Evolutionary conservation across 345 rosid genomes (phyloP).

Genomic region (Moricandia arvensis): DNA sequence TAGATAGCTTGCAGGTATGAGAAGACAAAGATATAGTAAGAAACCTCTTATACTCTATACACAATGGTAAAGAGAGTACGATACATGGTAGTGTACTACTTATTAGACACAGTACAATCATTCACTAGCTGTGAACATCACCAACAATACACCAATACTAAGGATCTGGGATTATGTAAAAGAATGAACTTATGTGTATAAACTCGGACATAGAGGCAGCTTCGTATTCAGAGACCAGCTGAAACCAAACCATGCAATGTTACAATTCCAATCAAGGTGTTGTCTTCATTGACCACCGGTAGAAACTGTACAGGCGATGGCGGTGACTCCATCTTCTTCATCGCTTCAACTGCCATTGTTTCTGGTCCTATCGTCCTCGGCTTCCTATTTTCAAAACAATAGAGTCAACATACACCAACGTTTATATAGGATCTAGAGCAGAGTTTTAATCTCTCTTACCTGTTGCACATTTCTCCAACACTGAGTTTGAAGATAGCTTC

Average conservation of each 20-base stretch:
- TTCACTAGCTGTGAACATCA: constrained; percentile 16
- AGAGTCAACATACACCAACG: background rate
- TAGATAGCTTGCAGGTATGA: background rate
- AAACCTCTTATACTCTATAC: constrained; percentile 2
- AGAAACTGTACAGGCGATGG: constrained; percentile 97
- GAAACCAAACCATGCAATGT: constrained; percentile 96
- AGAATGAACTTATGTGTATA: constrained; percentile 28
- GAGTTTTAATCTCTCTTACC: constrained; percentile 51
- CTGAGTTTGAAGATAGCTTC: constrained; percentile 87
- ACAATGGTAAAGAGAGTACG: constrained; percentile 3
- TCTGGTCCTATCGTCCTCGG: constrained; percentile 91
- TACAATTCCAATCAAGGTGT: constrained; percentile 75
- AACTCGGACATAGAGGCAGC: constrained; percentile 13
- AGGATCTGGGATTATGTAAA: too few relatives aligned
- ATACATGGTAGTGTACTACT: constrained; percentile 3
- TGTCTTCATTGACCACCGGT: constrained; percentile 65
- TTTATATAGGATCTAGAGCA: background rate
- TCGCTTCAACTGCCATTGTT: constrained; percentile 97
- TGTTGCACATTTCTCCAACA: constrained; percentile 95
- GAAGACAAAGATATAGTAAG: background rate
- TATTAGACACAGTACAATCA: constrained; percentile 16
- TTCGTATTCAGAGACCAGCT: constrained; percentile 61
- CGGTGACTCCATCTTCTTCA: constrained; percentile 97
- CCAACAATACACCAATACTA: too few relatives aligned
- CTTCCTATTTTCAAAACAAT: constrained; percentile 46